Evolutionary conservation across 176 grass and related monocot species (phyloP).

Genomic region (Ananas comosus): DNA sequence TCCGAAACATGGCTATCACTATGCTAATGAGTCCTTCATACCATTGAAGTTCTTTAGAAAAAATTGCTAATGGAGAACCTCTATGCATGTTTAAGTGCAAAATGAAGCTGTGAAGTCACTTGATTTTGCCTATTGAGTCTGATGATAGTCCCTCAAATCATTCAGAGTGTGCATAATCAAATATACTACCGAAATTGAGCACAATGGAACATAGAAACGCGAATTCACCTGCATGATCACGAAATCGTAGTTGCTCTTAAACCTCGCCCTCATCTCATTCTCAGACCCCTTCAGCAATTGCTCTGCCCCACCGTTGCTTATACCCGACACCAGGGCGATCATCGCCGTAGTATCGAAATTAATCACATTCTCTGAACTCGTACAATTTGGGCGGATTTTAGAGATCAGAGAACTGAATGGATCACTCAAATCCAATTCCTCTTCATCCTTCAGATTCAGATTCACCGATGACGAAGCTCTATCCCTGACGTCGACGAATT

Average conservation of each 20-base stretch:
- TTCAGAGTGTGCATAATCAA: background rate
- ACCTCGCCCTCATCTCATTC: constrained; percentile 47
- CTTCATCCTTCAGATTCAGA: background rate
- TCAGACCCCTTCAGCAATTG: constrained; percentile 37
- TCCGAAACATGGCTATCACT: too few species aligned
- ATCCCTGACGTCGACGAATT: background rate
- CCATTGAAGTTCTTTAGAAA: too few species aligned
- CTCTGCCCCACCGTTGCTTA: constrained; percentile 65
- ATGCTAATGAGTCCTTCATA: too few species aligned
- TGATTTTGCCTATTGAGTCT: too few species aligned
- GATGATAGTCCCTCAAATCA: background rate
- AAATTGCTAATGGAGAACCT: too few species aligned
- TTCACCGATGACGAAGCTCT: background rate
- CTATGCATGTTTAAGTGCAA: too few species aligned
- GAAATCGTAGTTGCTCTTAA: constrained; percentile 84
- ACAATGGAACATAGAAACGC: background rate
- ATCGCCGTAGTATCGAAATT: constrained; percentile 90
- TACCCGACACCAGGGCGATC: constrained; percentile 74
- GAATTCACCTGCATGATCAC: constrained; percentile 65
- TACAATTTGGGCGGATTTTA: constrained; percentile 23
- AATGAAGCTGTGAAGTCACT: too few species aligned
- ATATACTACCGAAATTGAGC: background rate
- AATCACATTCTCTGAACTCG: constrained; percentile 37
- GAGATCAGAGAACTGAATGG: constrained; percentile 30
- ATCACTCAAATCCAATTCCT: constrained; percentile 17